Evolutionary conservation across 192 early-diverging fungal genomes (phyloP), one percentile per base, ranked within the genome.

Genomic region (Coemansia sp.): DNA sequence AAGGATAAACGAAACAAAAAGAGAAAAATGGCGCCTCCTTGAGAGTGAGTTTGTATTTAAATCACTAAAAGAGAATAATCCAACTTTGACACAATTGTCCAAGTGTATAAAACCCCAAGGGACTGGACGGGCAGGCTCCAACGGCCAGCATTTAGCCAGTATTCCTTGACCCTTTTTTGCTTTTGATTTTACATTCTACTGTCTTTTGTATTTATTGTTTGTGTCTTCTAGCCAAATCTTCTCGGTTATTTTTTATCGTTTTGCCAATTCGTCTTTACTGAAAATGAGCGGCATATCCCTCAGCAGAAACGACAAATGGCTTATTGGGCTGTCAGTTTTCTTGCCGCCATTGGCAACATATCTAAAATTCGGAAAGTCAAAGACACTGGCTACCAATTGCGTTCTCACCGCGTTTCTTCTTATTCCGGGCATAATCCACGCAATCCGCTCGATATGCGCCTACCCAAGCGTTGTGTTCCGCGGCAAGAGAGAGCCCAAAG

Each of bases 391-490:
- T 1, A 61, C 57, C 49, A 79, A 79, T 61, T 68, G 68, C 52
- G 28, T 79, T 40, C 55, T 79, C 34, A 79, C 77, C 18, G 57
- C 50, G 0, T 73, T 67, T 16, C 68, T 79, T 14, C 54, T 79
- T 7, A 40, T 79, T 38, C 77, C 77, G 0, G 77, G 71, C 6
- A 30, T 73, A 11, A 34, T 71, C 18, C 77, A 79, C 33, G 77
- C 77, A 0, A 73, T 79, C 30, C 40, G 58, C 50, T 67, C 65
- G 31, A 73, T 79, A 31, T 48, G 32, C 71, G 29, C 49, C 61
- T 79, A 79, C 33, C 77, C 77, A 48, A 67, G 77, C 61, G 65
- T 73, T 0, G 77, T 73, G 8, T 79, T 79, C 45, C 56, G 68
- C 34, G 61, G 48, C 17, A 61, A 60, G 30, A 10, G 51, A 32